Evolutionary conservation across 225 moss, liverwort and hornwort species (phyloP).

Genomic region (Bryoerythrophyllum caledonicum): DNA sequence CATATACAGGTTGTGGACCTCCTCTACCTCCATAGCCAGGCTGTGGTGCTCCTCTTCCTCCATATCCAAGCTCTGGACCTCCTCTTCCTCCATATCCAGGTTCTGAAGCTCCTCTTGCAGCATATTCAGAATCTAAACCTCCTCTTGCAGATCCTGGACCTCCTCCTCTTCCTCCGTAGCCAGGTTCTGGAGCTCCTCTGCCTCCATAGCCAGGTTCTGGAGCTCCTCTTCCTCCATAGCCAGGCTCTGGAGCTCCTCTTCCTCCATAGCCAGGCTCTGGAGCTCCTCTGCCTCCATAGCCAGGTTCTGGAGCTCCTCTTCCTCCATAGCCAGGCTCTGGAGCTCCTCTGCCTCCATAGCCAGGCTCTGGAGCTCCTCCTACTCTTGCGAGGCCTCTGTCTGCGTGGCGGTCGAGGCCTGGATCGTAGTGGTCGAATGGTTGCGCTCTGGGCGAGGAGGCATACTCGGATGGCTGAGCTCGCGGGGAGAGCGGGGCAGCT

Average conservation of each 20-base stretch:
- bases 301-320: conserved; percentile 2
- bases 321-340: conserved; percentile 8
- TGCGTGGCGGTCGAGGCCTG: conserved; percentile 14
- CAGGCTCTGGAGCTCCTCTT: conserved; percentile 18
- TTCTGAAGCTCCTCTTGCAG: conserved; percentile 7
- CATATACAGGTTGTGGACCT: neutral
- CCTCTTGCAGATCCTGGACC: no score
- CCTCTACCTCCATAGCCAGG: neutral
- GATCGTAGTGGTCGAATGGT: conserved; percentile 30
- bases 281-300: neutral
- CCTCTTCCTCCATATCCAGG: conserved; percentile 9
- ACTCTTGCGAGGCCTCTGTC: conserved; percentile 1
- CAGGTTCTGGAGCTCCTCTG: neutral
- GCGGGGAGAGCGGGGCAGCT: conserved; percentile 10
- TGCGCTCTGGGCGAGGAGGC: neutral
- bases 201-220: neutral
- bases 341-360: neutral
- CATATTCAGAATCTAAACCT: neutral
- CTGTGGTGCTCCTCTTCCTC: neutral
- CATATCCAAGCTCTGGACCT: neutral
- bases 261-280: no score
- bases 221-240: neutral
- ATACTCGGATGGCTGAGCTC: neutral
- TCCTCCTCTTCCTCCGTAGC: neutral
- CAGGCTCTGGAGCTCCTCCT: no score